These are phyloP conservation scores for Cadophora malorum DNA, from an alignment of 2,329 filamentous ascomycete genomes.

Conservation along the genomic window DNA sequence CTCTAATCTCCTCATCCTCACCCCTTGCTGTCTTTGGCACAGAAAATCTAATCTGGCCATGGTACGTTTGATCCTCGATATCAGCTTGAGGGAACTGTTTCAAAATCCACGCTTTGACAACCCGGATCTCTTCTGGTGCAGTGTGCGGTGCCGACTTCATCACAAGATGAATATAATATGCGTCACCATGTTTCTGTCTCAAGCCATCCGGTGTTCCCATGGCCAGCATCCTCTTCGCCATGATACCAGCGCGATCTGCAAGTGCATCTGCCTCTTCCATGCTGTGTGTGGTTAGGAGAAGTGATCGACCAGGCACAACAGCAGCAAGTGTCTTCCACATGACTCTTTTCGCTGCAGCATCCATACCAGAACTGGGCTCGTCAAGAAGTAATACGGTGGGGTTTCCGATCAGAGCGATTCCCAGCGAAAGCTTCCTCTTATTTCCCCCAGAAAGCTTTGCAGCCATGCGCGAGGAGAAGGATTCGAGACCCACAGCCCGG, in stretches of 20 bases:
- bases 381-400: slow-evolving; percentile 87
- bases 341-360: slow-evolving; percentile 86
- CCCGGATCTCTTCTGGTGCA: slow-evolving; percentile 68
- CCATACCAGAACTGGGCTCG: slow-evolving; percentile 87
- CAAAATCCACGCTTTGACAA: slow-evolving; percentile 70
- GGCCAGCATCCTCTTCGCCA: slow-evolving; percentile 85
- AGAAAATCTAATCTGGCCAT: slow-evolving; percentile 87
- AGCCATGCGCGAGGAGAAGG: slow-evolving; percentile 77
- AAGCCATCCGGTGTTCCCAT: slow-evolving; percentile 78
- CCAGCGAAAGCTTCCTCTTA: slow-evolving; percentile 88
- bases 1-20: slow-evolving; percentile 40
- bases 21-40: slow-evolving; percentile 56
- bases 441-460: slow-evolving; percentile 86
- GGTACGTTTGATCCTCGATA: slow-evolving; percentile 77
- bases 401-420: slow-evolving; percentile 92
- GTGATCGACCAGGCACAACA: slow-evolving; percentile 77
- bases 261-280: slow-evolving; percentile 97
- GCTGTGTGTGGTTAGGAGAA: slow-evolving; percentile 88
- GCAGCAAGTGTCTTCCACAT: slow-evolving; percentile 89
- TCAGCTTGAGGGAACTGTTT: slow-evolving; percentile 66
- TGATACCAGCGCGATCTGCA: slow-evolving; percentile 82
- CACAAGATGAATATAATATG: slow-evolving; percentile 82
- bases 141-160: slow-evolving; percentile 78
- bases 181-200: slow-evolving; percentile 76
- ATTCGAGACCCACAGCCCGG: slow-evolving; percentile 77